Conservation (phyloP, 2,329 filamentous ascomycete species). For the Fusarium pseudonygamai region DNA sequence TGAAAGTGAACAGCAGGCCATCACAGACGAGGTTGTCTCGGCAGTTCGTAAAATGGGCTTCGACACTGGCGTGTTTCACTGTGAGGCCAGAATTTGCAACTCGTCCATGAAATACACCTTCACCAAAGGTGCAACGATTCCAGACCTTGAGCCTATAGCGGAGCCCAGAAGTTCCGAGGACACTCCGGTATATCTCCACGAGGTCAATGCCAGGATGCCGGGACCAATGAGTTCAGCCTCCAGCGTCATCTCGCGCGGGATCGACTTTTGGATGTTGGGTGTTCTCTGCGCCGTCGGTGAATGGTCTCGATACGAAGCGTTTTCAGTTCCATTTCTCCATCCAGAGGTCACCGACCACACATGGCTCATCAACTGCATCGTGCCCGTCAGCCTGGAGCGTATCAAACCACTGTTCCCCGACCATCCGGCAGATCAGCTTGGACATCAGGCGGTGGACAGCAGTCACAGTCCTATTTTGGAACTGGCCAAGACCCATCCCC, state of each 20-base stretch:
- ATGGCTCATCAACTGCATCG: not conserved
- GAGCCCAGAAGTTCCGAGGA: not conserved
- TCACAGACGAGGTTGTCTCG: not conserved
- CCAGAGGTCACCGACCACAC: not conserved
- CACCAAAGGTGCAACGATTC: not conserved
- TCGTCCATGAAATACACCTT: not conserved
- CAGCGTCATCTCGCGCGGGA: not conserved
- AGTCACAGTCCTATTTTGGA: not conserved
- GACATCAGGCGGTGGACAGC: not conserved
- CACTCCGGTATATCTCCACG: not conserved
- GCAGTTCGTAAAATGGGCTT: not conserved
- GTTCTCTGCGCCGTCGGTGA: not conserved
- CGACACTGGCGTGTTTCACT: not conserved
- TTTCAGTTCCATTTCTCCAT: not conserved
- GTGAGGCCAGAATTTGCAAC: not conserved
- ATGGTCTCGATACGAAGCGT: not conserved
- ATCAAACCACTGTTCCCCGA: not conserved
- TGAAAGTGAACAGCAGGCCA: not conserved
- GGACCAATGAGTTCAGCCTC: not conserved
- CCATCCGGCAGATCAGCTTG: not conserved
- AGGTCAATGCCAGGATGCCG: not conserved
- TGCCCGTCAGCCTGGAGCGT: not conserved
- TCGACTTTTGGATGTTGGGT: not conserved
- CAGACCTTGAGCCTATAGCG: not conserved
- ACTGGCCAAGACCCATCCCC: not conserved